Evolutionary conservation across 805 yeast species (phyloP).

Genomic region (Wickerhamiella hasegawae): DNA sequence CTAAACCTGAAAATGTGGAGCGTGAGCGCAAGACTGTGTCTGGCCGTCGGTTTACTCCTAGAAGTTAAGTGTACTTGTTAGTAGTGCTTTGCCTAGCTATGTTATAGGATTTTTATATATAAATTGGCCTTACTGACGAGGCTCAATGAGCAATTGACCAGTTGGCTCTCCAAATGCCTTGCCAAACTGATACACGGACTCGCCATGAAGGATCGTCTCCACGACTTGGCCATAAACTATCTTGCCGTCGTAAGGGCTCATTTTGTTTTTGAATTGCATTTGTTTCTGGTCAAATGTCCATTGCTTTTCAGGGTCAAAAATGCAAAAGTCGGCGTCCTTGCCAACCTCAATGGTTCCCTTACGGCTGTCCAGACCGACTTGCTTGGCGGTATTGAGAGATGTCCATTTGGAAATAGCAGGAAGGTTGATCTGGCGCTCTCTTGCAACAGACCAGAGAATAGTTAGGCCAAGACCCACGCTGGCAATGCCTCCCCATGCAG

Average conservation of each 20-base stretch:
- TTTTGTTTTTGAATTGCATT: conserved; percentile 60
- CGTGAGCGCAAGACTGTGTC: conserved; percentile 61
- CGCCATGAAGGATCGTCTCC: conserved; percentile 69
- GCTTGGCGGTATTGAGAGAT: conserved; percentile 66
- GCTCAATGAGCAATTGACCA: conserved; percentile 10
- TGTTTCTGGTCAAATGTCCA: conserved; percentile 25
- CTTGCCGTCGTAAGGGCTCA: conserved; percentile 72
- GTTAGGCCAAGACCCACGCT: conserved; percentile 87
- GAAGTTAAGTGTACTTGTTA: too few species aligned
- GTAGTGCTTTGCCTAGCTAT: too few species aligned
- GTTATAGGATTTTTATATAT: too few species aligned
- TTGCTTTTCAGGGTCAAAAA: conserved; percentile 55
- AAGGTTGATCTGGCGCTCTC: conserved; percentile 32
- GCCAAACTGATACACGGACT: conserved; percentile 30
- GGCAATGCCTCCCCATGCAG: conserved; percentile 94
- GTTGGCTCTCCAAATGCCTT: conserved; percentile 6
- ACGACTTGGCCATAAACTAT: conserved; percentile 54
- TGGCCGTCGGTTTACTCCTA: conserved; percentile 41
- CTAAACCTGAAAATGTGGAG: conserved; percentile 81
- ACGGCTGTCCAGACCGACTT: conserved; percentile 55
- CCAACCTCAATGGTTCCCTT: conserved; percentile 68
- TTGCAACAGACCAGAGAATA: conserved; percentile 51
- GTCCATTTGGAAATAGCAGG: conserved; percentile 66
- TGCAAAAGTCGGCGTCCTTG: conserved; percentile 72
- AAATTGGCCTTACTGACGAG: conserved; percentile 6